phyloP scores from a whole-genome alignment of 2,329 filamentous ascomycete species.

The Graphilbum ipis-grandicollis region DNA sequence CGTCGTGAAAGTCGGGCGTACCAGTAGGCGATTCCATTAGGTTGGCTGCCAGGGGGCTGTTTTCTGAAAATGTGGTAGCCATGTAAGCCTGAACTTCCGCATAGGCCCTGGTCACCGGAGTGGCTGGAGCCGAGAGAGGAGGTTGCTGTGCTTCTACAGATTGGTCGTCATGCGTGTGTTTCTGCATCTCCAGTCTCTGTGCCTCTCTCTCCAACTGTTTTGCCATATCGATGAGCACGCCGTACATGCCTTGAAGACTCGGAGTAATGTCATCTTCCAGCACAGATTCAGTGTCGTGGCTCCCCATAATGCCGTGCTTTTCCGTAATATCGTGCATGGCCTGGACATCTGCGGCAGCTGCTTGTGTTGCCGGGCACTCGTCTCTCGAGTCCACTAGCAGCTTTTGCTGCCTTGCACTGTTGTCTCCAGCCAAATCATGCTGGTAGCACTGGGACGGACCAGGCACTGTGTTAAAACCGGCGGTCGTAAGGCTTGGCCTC shows the following conservation, averaged over 20 bases:
- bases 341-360: no score
- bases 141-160: background rate
- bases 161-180: no score
- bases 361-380: no score
- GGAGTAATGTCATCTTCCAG: background rate
- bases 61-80: slow-evolving; percentile 1
- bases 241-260: slow-evolving; percentile 7
- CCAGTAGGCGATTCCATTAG: background rate
- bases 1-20: background rate
- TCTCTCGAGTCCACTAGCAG: no score
- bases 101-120: slow-evolving; percentile 7
- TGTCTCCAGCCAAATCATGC: no score
- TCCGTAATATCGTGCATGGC: no score
- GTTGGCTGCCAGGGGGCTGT: background rate
- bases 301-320: background rate
- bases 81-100: slow-evolving; percentile 8
- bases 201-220: background rate
- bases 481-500: background rate
- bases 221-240: slow-evolving; percentile 3
- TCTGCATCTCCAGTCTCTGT: no score
- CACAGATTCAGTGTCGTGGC: background rate
- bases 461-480: no score
- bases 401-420: no score
- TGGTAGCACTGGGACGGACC: no score
- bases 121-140: slow-evolving; percentile 3